These are phyloP conservation scores for Pleurotus tuoliensis DNA, from an alignment of 768 basidiomycete species.

Conservation along the genomic window DNA sequence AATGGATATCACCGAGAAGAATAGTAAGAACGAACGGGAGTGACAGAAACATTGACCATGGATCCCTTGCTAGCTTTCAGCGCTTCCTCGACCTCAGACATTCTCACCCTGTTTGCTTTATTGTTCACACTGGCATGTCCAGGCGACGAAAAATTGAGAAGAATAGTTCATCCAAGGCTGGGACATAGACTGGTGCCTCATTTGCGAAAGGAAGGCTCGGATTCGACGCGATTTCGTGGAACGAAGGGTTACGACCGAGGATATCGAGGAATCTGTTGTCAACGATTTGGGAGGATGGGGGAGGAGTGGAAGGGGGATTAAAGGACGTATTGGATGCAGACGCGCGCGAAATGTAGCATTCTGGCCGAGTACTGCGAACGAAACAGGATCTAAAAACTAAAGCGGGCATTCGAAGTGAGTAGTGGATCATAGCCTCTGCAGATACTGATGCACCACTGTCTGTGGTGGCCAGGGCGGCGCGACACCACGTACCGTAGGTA, in stretches of 20 bases:
- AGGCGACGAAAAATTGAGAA: constrained; percentile 60
- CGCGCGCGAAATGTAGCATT: constrained; percentile 35
- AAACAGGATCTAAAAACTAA: constrained; percentile 47
- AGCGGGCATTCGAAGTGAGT: neutral
- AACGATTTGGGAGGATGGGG: constrained; percentile 56
- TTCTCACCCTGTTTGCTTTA: constrained; percentile 54
- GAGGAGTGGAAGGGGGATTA: constrained; percentile 54
- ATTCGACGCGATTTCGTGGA: constrained; percentile 57
- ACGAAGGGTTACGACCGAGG: constrained; percentile 52
- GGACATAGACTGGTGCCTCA: constrained; percentile 69
- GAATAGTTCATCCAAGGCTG: constrained; percentile 63
- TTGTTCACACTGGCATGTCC: constrained; percentile 57
- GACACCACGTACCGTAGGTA: too few relatives aligned
- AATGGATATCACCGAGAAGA: neutral
- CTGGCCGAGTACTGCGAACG: constrained; percentile 48
- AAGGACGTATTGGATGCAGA: constrained; percentile 38
- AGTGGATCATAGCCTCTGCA: too few relatives aligned
- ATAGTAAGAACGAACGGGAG: constrained; percentile 25
- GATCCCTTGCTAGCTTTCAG: constrained; percentile 28
- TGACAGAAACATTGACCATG: constrained; percentile 46
- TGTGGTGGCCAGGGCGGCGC: too few relatives aligned
- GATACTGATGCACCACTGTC: too few relatives aligned
- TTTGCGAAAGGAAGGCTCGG: constrained; percentile 69
- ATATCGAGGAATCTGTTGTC: constrained; percentile 49
- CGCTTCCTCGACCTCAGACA: constrained; percentile 50